A percentile compares a stretch with the other conserved stretches of the same genome.
Evolutionary conservation across 225 moss, liverwort and hornwort genomes (phyloP).

Genomic region (Bryoerythrophyllum caledonicum): DNA sequence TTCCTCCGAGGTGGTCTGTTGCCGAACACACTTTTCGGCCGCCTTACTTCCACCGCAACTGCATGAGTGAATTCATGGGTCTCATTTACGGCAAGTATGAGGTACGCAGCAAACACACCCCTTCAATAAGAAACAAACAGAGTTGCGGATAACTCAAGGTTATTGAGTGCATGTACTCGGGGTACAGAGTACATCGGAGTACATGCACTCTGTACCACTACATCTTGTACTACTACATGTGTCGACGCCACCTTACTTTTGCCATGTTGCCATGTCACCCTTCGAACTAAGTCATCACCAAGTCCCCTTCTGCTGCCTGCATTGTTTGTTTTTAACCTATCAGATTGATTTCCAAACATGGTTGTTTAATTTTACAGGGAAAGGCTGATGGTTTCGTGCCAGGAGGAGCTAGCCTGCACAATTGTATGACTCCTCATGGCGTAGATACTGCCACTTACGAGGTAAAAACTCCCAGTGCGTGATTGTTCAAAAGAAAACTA

Average conservation of each 20-base stretch:
- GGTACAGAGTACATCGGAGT: no score
- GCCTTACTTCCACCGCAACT: conserved; percentile 96
- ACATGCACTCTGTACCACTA: no score
- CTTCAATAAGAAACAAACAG: neutral
- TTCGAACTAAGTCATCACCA: no score
- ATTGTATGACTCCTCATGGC: conserved; percentile 96
- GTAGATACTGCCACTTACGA: conserved; percentile 93
- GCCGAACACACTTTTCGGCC: conserved; percentile 98
- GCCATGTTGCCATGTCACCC: no score
- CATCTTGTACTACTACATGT: no score
- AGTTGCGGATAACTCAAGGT: no score
- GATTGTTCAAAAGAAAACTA: neutral
- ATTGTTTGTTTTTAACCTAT: no score
- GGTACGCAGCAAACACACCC: conserved; percentile 38
- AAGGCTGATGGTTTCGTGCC: conserved; percentile 87
- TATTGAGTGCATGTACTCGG: no score
- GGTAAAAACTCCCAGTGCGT: conserved; percentile 37
- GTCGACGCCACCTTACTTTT: no score
- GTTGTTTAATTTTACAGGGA: conserved; percentile 49
- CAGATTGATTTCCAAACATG: conserved; percentile 19
- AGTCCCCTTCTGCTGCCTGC: no score
- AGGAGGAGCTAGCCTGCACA: conserved; percentile 95
- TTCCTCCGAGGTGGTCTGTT: conserved; percentile 97
- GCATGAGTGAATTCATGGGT: conserved; percentile 99
- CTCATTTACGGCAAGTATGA: conserved; percentile 89